These are phyloP conservation scores for Euphorbia celastroides DNA, from an alignment of 441 rosid genomes.

Conservation along the genomic window DNA sequence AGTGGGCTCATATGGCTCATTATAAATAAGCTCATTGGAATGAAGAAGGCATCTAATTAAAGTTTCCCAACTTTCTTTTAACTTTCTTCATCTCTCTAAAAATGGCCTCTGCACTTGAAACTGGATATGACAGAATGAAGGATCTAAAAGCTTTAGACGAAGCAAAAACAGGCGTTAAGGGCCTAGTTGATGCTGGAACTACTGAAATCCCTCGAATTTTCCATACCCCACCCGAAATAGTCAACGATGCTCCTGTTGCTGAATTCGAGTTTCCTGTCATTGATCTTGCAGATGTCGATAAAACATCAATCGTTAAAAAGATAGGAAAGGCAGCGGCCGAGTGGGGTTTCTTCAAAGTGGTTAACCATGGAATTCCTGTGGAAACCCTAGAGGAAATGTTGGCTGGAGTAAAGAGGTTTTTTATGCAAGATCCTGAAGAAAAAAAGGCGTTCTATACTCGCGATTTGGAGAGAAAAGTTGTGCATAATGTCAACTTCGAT, in stretches of 20 bases:
- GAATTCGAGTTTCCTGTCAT: neutral
- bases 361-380: conserved; percentile 7
- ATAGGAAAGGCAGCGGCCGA: too few relatives aligned
- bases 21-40: too few relatives aligned
- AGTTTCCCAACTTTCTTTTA: too few relatives aligned
- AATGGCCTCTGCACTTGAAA: conserved; percentile 5
- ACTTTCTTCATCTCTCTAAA: neutral
- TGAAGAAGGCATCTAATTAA: too few relatives aligned
- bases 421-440: too few relatives aligned
- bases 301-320: too few relatives aligned
- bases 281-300: too few relatives aligned
- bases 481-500: conserved; percentile 4
- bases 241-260: neutral
- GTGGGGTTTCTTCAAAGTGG: too few relatives aligned
- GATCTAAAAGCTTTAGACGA: conserved; percentile 36
- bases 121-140: conserved; percentile 5
- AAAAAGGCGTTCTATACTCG: conserved; percentile 1
- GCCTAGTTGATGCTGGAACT: conserved; percentile 33
- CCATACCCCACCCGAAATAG: neutral
- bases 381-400: conserved; percentile 1
- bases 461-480: neutral
- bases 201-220: conserved; percentile 23
- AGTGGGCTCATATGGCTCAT: too few relatives aligned
- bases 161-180: conserved; percentile 40
- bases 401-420: neutral